Evolutionary conservation across 2,329 filamentous ascomycete species (phyloP).

Genomic region (Macrophomina tecta): DNA sequence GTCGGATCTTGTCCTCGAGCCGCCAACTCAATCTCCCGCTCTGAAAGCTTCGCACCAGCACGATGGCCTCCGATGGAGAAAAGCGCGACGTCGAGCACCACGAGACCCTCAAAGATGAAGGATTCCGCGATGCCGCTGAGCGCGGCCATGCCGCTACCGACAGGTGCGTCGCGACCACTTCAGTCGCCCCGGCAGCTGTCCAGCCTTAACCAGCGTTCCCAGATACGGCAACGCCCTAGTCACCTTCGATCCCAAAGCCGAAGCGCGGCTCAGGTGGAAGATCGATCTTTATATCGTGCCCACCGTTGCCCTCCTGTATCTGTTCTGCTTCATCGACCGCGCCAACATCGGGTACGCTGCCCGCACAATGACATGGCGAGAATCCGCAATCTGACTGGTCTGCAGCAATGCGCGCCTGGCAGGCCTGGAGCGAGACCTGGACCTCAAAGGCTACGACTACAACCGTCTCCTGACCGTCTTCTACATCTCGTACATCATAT

Average conservation of each 20-base stretch:
- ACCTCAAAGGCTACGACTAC: constrained; percentile 68
- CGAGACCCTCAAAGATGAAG: constrained; percentile 14
- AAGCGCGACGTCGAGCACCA: constrained; percentile 24
- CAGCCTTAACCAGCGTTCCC: neutral
- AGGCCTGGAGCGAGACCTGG: constrained; percentile 67
- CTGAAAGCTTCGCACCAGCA: neutral
- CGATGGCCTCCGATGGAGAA: constrained; percentile 4
- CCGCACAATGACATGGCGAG: no score
- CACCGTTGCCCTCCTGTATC: constrained; percentile 69
- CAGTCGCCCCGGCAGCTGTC: neutral
- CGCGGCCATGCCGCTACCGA: constrained; percentile 30
- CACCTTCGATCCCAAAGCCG: constrained; percentile 63
- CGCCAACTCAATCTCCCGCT: neutral
- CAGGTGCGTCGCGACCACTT: neutral
- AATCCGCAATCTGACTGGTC: neutral
- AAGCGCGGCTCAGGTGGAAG: constrained; percentile 65
- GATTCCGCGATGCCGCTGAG: constrained; percentile 29
- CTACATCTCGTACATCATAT: constrained; percentile 75
- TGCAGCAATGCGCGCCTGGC: constrained; percentile 68
- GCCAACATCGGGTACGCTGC: constrained; percentile 68
- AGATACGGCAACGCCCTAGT: constrained; percentile 59
- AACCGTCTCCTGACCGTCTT: constrained; percentile 72
- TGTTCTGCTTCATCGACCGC: constrained; percentile 78
- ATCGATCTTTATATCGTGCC: constrained; percentile 71
- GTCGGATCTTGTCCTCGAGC: neutral